Evolutionary conservation across 352 stramenopile genomes (phyloP).

Genomic region (Globisporangium orthogonon): DNA sequence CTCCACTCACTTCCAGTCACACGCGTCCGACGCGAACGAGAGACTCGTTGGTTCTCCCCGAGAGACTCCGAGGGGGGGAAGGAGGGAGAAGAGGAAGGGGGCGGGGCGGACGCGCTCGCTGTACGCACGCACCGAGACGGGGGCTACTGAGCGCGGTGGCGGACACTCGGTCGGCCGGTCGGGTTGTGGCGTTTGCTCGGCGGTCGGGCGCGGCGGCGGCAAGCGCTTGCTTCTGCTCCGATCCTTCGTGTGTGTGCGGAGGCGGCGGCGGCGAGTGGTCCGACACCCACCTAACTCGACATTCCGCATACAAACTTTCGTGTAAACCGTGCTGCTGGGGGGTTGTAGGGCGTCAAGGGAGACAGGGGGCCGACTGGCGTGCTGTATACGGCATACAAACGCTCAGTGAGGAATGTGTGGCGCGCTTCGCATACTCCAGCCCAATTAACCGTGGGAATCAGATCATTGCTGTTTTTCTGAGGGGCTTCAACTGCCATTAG

Average conservation of each 20-base stretch:
- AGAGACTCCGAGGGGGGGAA: too few relatives aligned
- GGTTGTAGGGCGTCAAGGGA: neutral
- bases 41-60: neutral
- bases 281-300: neutral
- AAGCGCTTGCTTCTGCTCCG: neutral
- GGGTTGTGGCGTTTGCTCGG: neutral
- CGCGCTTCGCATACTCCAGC: neutral
- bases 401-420: neutral
- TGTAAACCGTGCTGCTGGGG: neutral
- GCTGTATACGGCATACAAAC: neutral
- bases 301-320: conserved; percentile 1
- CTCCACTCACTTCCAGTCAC: neutral
- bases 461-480: too few relatives aligned
- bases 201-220: neutral
- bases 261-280: neutral
- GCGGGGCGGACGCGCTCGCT: too few relatives aligned
- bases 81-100: too few relatives aligned
- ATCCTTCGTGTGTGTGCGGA: neutral
- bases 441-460: neutral
- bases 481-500: too few relatives aligned
- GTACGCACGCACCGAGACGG: neutral
- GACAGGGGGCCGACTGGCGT: neutral
- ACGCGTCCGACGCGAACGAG: neutral
- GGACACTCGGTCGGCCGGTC: neutral
- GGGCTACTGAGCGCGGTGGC: neutral